phyloP scores from a whole-genome alignment of 306 rosid species.

The Malus orientalis region DNA sequence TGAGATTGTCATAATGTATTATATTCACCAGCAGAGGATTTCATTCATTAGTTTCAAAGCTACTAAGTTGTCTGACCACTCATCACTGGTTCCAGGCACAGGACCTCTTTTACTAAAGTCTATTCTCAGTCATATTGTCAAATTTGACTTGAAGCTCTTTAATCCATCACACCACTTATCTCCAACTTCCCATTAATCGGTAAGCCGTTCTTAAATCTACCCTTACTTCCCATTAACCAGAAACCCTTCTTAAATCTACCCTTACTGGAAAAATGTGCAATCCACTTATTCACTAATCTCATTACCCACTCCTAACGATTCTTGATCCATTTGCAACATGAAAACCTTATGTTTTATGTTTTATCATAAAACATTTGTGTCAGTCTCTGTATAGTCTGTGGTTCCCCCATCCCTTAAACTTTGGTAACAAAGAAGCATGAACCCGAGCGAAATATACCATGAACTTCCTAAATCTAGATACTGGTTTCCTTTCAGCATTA shows the following conservation, averaged over 20 bases:
- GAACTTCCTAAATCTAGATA: not conserved
- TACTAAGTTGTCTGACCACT: not conserved
- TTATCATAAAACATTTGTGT: not conserved
- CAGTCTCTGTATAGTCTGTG: not conserved
- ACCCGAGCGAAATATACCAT: not conserved
- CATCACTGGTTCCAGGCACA: not conserved
- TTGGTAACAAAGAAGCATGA: not conserved
- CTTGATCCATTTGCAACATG: slow-evolving; percentile 1
- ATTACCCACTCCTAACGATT: not conserved
- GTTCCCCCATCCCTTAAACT: not conserved
- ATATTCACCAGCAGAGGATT: not conserved
- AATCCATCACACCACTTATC: not conserved
- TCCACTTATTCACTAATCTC: not conserved
- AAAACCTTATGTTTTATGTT: not conserved
- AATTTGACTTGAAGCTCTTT: not conserved
- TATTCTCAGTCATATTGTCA: not conserved
- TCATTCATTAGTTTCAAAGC: not conserved
- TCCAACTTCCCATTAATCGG: not conserved
- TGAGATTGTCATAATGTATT: not conserved
- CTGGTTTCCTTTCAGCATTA: not conserved
- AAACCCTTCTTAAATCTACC: not conserved
- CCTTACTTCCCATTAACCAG: not conserved
- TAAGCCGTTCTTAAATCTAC: not conserved
- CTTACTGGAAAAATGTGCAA: not conserved
- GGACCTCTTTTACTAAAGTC: not conserved